Base-by-base conservation (phyloP, 192 early-diverging fungal genomes). In the Coemansia sp. region DNA sequence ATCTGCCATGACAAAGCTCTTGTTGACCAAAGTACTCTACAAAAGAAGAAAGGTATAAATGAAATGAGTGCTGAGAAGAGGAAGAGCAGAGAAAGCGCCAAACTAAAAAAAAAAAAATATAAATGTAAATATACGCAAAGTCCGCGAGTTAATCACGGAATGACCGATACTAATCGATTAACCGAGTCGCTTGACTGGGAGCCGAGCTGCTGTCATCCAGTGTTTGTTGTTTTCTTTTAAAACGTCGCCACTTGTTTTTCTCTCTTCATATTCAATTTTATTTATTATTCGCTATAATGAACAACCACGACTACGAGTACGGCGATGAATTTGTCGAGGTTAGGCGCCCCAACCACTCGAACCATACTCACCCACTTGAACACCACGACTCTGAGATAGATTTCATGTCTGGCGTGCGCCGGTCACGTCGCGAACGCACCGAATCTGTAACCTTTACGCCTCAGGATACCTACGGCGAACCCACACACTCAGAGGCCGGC, bases 381-480 rank as follows among this genome's bases (percentile, higher is more conserved):
- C 68, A 31, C 18, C 68, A 31, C 18, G 80, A 76, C 10, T 18
- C 46, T 13, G 79, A 76, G 1, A 52, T 47, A 18, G 72, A 71
- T n/a, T 70, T 69, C 36, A 4, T 65, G 52, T 58, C 70, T 4
- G 72, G 64, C 1, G 40, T 74, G 16, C 79, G 74, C 5, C 74
- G 72, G 16, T 12, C 72, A 6, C 73, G 69, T 10, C 65, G 80
- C 3, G 70, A 75, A 7, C 80, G 76, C 55, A 63, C 75, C n/a
- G 70, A 83, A 50, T 83, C 80, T 2, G 67, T 73, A 9, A 71
- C 43, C 40, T 75, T 75, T 34, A 75, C 80, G 18, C 80, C 80
- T 10, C 73, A 78, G 22, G 73, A 62, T 62, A 66, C 69, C 15
- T 71, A 69, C 52, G 75, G 75, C 40, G 66, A 66, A 20, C 67